Evolutionary conservation across 2,329 filamentous ascomycete genomes (phyloP), one percentile per base, ranked within the genome.

Genomic region (Pezicula rhizophila): DNA sequence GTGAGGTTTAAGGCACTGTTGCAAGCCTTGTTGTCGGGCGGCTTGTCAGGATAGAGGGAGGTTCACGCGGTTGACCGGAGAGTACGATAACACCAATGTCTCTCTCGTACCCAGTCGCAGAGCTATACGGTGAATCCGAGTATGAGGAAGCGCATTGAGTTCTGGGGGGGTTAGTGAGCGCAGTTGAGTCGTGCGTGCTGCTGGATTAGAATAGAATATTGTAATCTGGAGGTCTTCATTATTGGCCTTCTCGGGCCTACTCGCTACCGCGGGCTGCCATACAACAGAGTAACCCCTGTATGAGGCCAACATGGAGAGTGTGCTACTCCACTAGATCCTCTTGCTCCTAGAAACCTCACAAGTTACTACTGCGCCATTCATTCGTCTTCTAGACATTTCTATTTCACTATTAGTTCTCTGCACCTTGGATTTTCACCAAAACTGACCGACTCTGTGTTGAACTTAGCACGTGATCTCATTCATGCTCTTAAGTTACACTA

Each of bases 131-230:
- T 33, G 23, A 26, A n/a, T 25, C 38, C 34, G 45, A 35, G 45
- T 15, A n/a, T 38, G 17, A 42, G 35, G 44, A 55, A 45, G 50
- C 50, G 48, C 58, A 62, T 62, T 56, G 55, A 53, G 41, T 37
- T 49, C 46, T 45, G 43, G 48, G 40, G 34, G 43, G 34, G 23
- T 44, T 42, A 28, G 42, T 49, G 39, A 42, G 41, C 26, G 45
- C 47, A 55, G 53, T 52, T 54, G 26, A 46, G 38, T 52, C 37
- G 50, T 47, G 46, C 42, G 34, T 39, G 37, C 46, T 51, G 33
- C 46, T 37, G 52, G 46, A n/a, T 47, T 31, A 31, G 28, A 23
- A 31, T 28, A 31, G 48, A 49, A 56, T 53, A 42, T 51, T 51
- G 42, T 50, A 49, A 51, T 57, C 28, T 31, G 8, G 28, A 31